phyloP scores from a whole-genome alignment of 176 grass and related monocot genomes.

The Oryza glumipatula region DNA sequence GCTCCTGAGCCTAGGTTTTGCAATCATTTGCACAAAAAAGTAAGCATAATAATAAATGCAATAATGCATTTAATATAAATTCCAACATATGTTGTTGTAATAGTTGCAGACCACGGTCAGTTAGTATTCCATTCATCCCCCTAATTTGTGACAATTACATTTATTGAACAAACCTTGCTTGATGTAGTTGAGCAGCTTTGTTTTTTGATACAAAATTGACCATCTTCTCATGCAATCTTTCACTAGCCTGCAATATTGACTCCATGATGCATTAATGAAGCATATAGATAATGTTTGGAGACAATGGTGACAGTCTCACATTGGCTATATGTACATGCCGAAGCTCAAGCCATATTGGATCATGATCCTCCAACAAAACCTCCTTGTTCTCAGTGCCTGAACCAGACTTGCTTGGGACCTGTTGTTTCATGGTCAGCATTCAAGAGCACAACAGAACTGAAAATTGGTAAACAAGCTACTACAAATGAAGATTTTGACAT shows the following conservation, averaged over 20 bases:
- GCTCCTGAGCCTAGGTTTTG: not conserved
- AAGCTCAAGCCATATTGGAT: slow-evolving; percentile 96
- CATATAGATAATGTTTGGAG: not conserved
- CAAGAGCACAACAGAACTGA: slow-evolving; percentile 1
- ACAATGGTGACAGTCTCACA: slow-evolving; percentile 50
- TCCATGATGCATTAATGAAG: not conserved
- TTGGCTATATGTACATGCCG: slow-evolving; percentile 81
- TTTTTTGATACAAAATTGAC: slow-evolving; percentile 82
- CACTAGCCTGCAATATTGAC: slow-evolving; percentile 62
- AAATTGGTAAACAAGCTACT: not conserved
- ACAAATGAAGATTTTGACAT: not conserved
- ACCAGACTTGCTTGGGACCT: slow-evolving; percentile 74
- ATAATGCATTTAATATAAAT: not conserved
- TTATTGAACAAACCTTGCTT: slow-evolving; percentile 57
- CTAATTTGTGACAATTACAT: not conserved
- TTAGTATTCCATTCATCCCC: not conserved
- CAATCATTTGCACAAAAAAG: slow-evolving; percentile 1
- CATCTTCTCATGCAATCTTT: slow-evolving; percentile 90
- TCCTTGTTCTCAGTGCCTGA: slow-evolving; percentile 74
- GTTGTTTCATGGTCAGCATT: slow-evolving; percentile 29
- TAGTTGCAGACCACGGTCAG: not conserved
- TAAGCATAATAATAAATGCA: not conserved
- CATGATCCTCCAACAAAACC: slow-evolving; percentile 88
- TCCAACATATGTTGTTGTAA: not conserved
- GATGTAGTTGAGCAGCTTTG: slow-evolving; percentile 86